These are phyloP conservation scores for Aschersonia sp. DNA, from an alignment of 2,329 filamentous ascomycete species.

Conservation along the genomic window DNA sequence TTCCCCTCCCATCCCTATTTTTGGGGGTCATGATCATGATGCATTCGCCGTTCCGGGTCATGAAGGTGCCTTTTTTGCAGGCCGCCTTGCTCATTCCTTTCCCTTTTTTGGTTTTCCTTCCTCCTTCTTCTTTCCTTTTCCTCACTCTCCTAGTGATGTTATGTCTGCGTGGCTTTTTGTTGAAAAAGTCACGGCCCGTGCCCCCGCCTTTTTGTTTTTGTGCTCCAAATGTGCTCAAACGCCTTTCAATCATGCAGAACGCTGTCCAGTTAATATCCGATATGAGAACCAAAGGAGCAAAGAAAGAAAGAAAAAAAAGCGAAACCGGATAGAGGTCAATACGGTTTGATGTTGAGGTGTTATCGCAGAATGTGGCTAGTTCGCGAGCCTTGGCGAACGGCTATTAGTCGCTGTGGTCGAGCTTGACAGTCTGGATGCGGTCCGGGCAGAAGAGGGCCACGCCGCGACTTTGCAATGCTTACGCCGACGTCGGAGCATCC, in stretches of 20 bases:
- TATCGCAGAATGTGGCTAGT: too few relatives aligned
- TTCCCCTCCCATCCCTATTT: neutral
- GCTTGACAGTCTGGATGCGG: too few relatives aligned
- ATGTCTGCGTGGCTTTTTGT: constrained; percentile 20
- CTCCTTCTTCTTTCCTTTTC: neutral
- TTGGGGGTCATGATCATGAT: constrained; percentile 3
- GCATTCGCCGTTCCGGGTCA: constrained; percentile 3
- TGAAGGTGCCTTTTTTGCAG: neutral
- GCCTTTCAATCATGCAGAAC: constrained; percentile 3
- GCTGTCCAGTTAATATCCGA: constrained; percentile 1
- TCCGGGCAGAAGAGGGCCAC: too few relatives aligned
- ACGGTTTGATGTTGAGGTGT: too few relatives aligned
- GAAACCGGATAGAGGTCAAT: too few relatives aligned
- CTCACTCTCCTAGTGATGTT: neutral
- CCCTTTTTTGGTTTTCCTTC: neutral
- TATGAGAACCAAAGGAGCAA: constrained; percentile 6
- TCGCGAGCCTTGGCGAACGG: too few relatives aligned
- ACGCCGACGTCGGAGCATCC: constrained; percentile 21
- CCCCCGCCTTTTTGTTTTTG: constrained; percentile 5
- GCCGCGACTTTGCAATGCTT: neutral
- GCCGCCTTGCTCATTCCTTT: neutral
- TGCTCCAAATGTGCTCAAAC: constrained; percentile 4
- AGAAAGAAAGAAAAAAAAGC: constrained; percentile 1
- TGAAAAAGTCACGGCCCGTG: constrained; percentile 21
- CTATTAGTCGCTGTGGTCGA: too few relatives aligned